Evolutionary conservation across 805 yeast species (phyloP).

Genomic region (Lipomyces kockii): DNA sequence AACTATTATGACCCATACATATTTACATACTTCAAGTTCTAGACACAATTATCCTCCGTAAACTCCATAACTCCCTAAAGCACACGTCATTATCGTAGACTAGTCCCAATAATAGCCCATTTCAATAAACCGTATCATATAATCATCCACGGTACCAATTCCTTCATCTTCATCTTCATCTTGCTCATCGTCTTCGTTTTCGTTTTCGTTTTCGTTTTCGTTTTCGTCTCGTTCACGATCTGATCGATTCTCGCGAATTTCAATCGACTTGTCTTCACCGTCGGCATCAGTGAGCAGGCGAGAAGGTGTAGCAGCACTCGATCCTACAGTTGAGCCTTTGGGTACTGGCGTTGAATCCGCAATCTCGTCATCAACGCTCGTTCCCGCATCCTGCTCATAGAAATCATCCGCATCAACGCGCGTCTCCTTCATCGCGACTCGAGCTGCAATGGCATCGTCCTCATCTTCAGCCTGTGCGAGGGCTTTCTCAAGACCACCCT

Average conservation of each 20-base stretch:
- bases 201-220: constrained; percentile 51
- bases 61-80: constrained; percentile 1
- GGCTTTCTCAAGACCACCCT: constrained; percentile 54
- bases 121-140: constrained; percentile 90
- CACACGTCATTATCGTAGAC: not conserved
- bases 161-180: constrained; percentile 62
- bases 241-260: constrained; percentile 13
- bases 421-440: constrained; percentile 82
- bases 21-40: not conserved
- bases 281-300: constrained; percentile 37
- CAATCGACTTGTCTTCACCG: constrained; percentile 50
- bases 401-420: constrained; percentile 87
- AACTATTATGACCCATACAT: not conserved
- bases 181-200: constrained; percentile 58
- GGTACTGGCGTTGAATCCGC: constrained; percentile 33
- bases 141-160: constrained; percentile 85
- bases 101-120: constrained; percentile 35
- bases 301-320: constrained; percentile 11
- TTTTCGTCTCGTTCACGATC: constrained; percentile 44
- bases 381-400: constrained; percentile 13
- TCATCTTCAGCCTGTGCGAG: constrained; percentile 95
- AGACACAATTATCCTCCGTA: not conserved
- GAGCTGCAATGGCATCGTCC: constrained; percentile 76
- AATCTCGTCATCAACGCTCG: not conserved
- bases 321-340: not conserved